Evolutionary conservation across 2,329 filamentous ascomycete genomes (phyloP).

Genomic region (Juglanconis oblonga): DNA sequence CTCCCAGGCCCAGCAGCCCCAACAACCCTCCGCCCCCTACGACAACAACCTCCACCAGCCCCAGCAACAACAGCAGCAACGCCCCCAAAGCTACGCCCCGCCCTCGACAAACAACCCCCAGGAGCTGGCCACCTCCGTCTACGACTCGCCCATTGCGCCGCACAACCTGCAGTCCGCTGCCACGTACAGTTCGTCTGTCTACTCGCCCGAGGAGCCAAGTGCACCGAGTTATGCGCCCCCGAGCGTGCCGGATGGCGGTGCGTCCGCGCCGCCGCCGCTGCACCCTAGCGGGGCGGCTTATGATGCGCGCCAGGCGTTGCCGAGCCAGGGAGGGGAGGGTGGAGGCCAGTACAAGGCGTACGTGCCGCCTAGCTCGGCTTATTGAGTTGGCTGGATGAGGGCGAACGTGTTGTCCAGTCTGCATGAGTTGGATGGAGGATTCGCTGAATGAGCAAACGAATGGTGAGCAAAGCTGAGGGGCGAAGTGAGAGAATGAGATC

Average conservation of each 20-base stretch:
- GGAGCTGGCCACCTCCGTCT: slow-evolving; percentile 74
- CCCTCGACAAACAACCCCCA: slow-evolving; percentile 51
- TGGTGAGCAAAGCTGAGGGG: too few species aligned
- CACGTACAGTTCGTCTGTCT: slow-evolving; percentile 45
- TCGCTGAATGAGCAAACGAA: too few species aligned
- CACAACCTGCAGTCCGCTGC: slow-evolving; percentile 44
- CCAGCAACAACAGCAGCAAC: slow-evolving; percentile 43
- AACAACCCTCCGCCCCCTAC: slow-evolving; percentile 48
- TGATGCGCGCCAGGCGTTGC: slow-evolving; percentile 49
- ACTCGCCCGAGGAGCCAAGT: slow-evolving; percentile 45
- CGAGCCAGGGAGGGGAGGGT: slow-evolving; percentile 37
- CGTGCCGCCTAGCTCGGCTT: slow-evolving; percentile 38
- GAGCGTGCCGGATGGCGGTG: slow-evolving; percentile 25
- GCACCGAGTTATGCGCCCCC: slow-evolving; percentile 30
- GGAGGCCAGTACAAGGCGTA: slow-evolving; percentile 58
- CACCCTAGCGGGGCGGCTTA: slow-evolving; percentile 44
- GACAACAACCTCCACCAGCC: slow-evolving; percentile 34
- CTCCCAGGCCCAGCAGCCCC: slow-evolving; percentile 19
- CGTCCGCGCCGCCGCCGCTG: slow-evolving; percentile 36
- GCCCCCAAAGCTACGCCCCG: slow-evolving; percentile 62
- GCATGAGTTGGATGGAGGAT: too few species aligned
- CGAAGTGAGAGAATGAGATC: too few species aligned
- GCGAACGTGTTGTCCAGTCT: neutral
- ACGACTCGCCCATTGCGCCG: slow-evolving; percentile 67
- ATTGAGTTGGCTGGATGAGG: neutral